Percentiles rank a stretch among this genome's conserved stretches.
phyloP scores from a whole-genome alignment of 305 asterid species.

The Solanum hybrid region DNA sequence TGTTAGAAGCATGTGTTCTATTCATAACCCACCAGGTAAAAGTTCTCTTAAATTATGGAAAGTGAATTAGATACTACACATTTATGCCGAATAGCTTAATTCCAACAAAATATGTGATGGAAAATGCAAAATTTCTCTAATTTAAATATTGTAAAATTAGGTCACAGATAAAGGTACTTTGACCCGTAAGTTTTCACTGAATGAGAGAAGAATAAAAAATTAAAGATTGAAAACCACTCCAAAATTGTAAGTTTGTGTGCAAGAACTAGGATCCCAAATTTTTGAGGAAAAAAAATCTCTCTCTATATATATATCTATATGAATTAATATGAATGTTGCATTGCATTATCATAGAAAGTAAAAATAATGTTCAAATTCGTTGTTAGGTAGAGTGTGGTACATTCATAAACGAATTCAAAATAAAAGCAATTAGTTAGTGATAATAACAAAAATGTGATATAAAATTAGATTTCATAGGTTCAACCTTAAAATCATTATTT shows the following conservation, averaged over 20 bases:
- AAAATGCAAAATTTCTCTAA: no score
- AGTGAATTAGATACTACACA: neutral
- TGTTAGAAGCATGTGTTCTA: neutral
- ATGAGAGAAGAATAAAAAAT: neutral
- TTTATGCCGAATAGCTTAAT: no score
- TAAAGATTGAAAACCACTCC: neutral
- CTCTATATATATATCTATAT: neutral
- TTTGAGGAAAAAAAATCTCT: neutral
- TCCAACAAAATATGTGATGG: neutral
- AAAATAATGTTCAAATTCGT: neutral
- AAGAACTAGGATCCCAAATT: neutral
- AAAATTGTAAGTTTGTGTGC: neutral
- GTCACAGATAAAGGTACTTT: neutral
- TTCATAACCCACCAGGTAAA: neutral
- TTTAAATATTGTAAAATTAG: neutral
- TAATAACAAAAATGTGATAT: no score
- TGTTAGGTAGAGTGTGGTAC: neutral
- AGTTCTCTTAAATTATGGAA: neutral
- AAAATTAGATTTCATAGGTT: neutral
- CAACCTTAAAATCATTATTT: neutral
- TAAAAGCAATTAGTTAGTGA: no score
- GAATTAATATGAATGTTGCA: neutral
- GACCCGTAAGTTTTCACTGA: neutral
- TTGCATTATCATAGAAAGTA: neutral
- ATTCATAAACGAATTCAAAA: no score